Conservation (phyloP, 2,329 filamentous ascomycete species). For the Ceratocystis huliohia region DNA sequence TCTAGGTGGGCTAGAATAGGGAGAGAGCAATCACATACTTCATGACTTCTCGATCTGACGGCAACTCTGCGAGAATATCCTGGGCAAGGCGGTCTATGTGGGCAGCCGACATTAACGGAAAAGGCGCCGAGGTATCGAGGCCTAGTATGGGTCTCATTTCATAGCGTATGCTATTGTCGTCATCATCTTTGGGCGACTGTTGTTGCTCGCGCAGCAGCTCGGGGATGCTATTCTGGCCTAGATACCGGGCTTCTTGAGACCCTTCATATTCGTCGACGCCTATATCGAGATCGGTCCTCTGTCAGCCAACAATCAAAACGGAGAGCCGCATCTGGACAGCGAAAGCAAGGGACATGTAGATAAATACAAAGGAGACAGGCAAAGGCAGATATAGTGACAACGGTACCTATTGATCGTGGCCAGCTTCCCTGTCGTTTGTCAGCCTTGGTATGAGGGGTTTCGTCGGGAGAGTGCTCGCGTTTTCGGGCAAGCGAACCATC, state of each 20-base stretch:
- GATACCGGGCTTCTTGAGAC: slow-evolving; percentile 44
- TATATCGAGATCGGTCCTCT: neutral
- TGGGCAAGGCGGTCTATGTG: slow-evolving; percentile 48
- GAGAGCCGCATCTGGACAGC: slow-evolving; percentile 11
- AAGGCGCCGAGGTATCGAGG: slow-evolving; percentile 52
- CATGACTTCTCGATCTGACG: slow-evolving; percentile 53
- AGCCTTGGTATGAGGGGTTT: slow-evolving; percentile 25
- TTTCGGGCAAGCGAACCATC: slow-evolving; percentile 27
- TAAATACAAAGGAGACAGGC: slow-evolving; percentile 6
- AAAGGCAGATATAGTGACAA: neutral
- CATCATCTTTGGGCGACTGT: slow-evolving; percentile 40
- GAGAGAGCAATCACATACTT: slow-evolving; percentile 37
- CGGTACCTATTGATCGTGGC: slow-evolving; percentile 32
- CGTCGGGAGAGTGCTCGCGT: slow-evolving; percentile 35
- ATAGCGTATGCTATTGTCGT: slow-evolving; percentile 45
- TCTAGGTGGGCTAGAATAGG: neutral
- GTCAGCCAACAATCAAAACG: slow-evolving; percentile 12
- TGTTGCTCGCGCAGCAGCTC: slow-evolving; percentile 49
- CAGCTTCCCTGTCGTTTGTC: slow-evolving; percentile 32
- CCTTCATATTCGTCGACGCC: slow-evolving; percentile 41
- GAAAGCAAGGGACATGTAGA: slow-evolving; percentile 21
- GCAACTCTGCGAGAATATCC: slow-evolving; percentile 49
- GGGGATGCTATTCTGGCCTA: slow-evolving; percentile 56
- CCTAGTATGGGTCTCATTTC: slow-evolving; percentile 56
- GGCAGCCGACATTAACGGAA: slow-evolving; percentile 52